Evolutionary conservation across 2,329 filamentous ascomycete species (phyloP), one percentile per base, ranked within the genome.

Genomic region (Pseudopyrenochaeta lycopersici): DNA sequence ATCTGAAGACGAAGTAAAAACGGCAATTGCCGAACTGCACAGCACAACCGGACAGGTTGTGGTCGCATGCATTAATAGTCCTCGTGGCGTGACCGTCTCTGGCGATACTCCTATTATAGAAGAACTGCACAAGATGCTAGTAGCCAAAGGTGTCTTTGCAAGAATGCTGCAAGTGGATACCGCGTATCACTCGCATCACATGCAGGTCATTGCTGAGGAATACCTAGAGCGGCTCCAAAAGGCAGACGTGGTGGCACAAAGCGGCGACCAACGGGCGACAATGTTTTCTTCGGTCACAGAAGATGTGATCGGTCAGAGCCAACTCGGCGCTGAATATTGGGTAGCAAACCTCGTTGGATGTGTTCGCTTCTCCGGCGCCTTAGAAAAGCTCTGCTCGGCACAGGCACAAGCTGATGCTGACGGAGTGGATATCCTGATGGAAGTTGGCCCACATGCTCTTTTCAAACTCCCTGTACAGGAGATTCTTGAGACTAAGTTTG

Each of bases 111-210:
- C 71, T 47, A 76, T 74, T 1, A 71, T 82, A 5, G 59, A 71
- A 0, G 62, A 73, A 41, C 55, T 75, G 2, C 40, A 2, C 58
- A 73, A 52, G 70, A 67, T 5, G 0, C 54, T 82, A 0, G 62
- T 76, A 1, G 62, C 70, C 3, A 60, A 76, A 17, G 63, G 71
- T 3, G 68, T 73, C 6, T 82, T 82, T 53, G 71, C 67, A 2
- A 67, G 77, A 1, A 53, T 66, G 11, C 73, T 83, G 1, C 31
- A 41, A 9, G 78, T 81, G 1, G 76, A 78, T 21, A 71, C 65
- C 10, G 81, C 80, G 0, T 82, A 82, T 46, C 81, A 82, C 50
- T 81, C 77, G 0, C 71, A 74, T 30, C 78, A 81, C 32, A 80
- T 80, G 77, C 36, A 46, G 14, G 42, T 38, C 4, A 54, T 64